These are phyloP conservation scores for Quercus cerris DNA, from an alignment of 306 rosid genomes.

Conservation along the genomic window DNA sequence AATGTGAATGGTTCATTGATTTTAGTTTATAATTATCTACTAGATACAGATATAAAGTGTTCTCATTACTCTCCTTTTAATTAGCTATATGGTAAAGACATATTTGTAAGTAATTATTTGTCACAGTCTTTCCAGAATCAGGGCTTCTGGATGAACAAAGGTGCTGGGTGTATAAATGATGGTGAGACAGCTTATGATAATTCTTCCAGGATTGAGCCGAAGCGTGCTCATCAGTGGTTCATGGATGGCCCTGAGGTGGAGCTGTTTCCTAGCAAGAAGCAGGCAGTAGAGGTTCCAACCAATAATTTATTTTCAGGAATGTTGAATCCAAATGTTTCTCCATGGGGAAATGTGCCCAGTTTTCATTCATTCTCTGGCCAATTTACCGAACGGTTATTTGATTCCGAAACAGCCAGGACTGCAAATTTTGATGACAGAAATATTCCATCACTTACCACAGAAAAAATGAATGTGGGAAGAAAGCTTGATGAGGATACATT, in stretches of 20 bases:
- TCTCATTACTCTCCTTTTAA: constrained; percentile 1
- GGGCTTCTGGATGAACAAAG: constrained; percentile 65
- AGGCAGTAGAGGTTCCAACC: constrained; percentile 50
- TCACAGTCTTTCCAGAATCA: constrained; percentile 56
- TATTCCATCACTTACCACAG: constrained; percentile 26
- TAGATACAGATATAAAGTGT: constrained; percentile 4
- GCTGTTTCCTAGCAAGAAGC: constrained; percentile 65
- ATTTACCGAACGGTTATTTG: constrained; percentile 45
- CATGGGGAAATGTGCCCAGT: constrained; percentile 56
- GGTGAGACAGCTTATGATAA: constrained; percentile 45
- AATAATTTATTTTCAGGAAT: constrained; percentile 43
- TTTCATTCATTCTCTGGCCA: constrained; percentile 55
- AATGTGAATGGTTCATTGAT: background rate
- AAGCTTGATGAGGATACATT: constrained; percentile 45
- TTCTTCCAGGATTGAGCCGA: constrained; percentile 56
- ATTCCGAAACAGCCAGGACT: constrained; percentile 32
- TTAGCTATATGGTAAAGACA: constrained; percentile 9
- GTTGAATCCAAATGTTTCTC: constrained; percentile 40
- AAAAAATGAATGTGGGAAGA: constrained; percentile 39
- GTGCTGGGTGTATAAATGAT: constrained; percentile 45
- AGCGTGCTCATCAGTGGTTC: constrained; percentile 72
- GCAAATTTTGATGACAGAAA: constrained; percentile 42
- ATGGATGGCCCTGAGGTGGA: constrained; percentile 65
- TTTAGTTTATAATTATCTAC: background rate
- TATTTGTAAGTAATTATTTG: constrained; percentile 12